Percentiles rank a stretch among this genome's conserved stretches.
Conservation (phyloP, 2,329 filamentous ascomycete genomes). For the Aureobasidium sp. region DNA sequence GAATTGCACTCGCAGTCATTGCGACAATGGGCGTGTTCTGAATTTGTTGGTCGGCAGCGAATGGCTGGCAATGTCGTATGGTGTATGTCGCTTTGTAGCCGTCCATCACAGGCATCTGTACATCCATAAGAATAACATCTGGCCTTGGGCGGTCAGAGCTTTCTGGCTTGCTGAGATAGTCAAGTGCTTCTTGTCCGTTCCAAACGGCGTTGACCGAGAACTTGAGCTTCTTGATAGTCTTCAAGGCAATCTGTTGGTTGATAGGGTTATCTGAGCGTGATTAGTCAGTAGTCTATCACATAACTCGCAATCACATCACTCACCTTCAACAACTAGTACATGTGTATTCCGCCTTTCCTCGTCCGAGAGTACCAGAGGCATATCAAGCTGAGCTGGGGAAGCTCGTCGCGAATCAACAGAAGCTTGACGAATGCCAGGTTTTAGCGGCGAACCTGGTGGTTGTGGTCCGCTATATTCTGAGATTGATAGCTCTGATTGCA, state of each 20-base stretch:
- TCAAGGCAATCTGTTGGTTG: conserved; percentile 68
- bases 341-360: conserved; percentile 55
- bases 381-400: conserved; percentile 23
- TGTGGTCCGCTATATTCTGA: conserved; percentile 49
- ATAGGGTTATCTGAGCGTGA: conserved; percentile 33
- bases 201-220: conserved; percentile 63
- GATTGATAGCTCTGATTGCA: conserved; percentile 48
- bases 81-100: conserved; percentile 70
- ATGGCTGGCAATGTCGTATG: conserved; percentile 59
- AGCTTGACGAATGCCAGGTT: conserved; percentile 14
- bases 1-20: conserved; percentile 74
- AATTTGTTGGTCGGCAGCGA: conserved; percentile 47
- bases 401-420: conserved; percentile 14
- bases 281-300: not conserved
- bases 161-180: conserved; percentile 54
- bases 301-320: conserved; percentile 36
- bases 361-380: conserved; percentile 38
- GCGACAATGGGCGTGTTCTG: conserved; percentile 64
- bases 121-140: conserved; percentile 56
- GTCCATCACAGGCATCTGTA: conserved; percentile 53
- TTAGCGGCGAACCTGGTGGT: conserved; percentile 19
- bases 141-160: conserved; percentile 46
- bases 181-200: conserved; percentile 71
- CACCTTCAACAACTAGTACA: conserved; percentile 74
- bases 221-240: conserved; percentile 63